A percentile compares a stretch with the other conserved stretches of the same genome.
Evolutionary conservation across 345 rosid genomes (phyloP).

Genomic region (Gossypium bickii): DNA sequence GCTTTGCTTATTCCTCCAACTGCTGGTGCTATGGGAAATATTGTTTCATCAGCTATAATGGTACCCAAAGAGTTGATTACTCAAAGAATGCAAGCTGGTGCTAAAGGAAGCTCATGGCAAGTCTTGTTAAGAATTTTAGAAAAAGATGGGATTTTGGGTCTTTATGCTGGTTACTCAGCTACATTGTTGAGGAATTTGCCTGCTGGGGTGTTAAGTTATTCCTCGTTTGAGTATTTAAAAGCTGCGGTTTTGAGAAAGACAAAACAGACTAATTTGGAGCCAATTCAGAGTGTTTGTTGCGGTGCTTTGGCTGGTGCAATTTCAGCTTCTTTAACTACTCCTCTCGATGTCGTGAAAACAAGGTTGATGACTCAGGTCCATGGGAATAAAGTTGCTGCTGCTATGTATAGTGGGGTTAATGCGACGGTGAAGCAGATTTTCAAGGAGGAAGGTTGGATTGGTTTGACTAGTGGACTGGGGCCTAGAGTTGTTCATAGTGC

Average conservation of each 20-base stretch:
- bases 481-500: constrained; percentile 94
- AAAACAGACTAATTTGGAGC: constrained; percentile 61
- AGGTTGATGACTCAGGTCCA: constrained; percentile 89
- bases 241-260: constrained; percentile 68
- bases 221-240: constrained; percentile 85
- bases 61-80: constrained; percentile 91
- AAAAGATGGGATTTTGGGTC: constrained; percentile 83
- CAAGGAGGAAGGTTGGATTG: constrained; percentile 89
- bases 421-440: constrained; percentile 58
- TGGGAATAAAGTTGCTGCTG: constrained; percentile 49
- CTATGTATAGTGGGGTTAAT: constrained; percentile 54
- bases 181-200: constrained; percentile 88
- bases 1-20: constrained; percentile 79
- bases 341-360: constrained; percentile 88
- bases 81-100: constrained; percentile 91
- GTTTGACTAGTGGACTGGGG: constrained; percentile 78
- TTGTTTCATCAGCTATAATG: constrained; percentile 90
- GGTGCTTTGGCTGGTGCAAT: constrained; percentile 93
- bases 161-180: constrained; percentile 86
- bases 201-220: constrained; percentile 87
- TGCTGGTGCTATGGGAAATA: constrained; percentile 95
- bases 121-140: constrained; percentile 67
- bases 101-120: constrained; percentile 73
- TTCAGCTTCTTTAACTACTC: constrained; percentile 82
- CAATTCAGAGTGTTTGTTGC: constrained; percentile 77